phyloP scores from a whole-genome alignment of 768 basidiomycete genomes.

The Saitozyma sp. region DNA sequence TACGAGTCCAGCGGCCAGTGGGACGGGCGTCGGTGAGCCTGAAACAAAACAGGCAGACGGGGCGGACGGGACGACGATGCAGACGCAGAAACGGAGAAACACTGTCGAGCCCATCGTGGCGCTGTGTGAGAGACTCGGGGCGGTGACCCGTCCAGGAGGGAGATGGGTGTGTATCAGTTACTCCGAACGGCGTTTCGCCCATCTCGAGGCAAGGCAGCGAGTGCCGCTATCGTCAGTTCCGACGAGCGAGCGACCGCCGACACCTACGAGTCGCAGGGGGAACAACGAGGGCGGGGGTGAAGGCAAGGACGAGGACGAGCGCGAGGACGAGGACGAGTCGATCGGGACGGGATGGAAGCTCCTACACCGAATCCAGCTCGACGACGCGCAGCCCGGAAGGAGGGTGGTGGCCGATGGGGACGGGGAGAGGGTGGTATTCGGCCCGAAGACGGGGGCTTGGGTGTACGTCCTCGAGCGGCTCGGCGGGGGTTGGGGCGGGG shows the following conservation, averaged over 20 bases:
- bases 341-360: too few relatives aligned
- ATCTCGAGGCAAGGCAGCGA: conserved; percentile 3
- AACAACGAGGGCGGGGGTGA: conserved; percentile 6
- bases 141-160: conserved; percentile 7
- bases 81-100: conserved; percentile 12
- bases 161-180: conserved; percentile 30
- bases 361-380: too few relatives aligned
- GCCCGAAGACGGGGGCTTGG: conserved; percentile 37
- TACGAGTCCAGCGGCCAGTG: too few relatives aligned
- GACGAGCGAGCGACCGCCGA: not conserved
- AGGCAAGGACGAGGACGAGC: not conserved
- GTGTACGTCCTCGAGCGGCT: conserved; percentile 31
- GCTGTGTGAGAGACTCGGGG: conserved; percentile 20
- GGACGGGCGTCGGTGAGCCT: too few relatives aligned
- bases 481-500: not conserved
- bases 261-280: not conserved
- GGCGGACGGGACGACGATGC: conserved; percentile 12
- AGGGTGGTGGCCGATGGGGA: not conserved
- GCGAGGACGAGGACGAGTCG: not conserved
- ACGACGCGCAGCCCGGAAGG: not conserved
- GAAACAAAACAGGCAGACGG: not conserved
- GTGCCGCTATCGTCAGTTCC: not conserved
- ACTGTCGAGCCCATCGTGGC: conserved; percentile 18
- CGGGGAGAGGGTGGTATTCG: conserved; percentile 26
- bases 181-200: conserved; percentile 21